These are phyloP conservation scores for Penicillium egyptiacum DNA, from an alignment of 495 filamentous ascomycete genomes.

Conservation along the genomic window DNA sequence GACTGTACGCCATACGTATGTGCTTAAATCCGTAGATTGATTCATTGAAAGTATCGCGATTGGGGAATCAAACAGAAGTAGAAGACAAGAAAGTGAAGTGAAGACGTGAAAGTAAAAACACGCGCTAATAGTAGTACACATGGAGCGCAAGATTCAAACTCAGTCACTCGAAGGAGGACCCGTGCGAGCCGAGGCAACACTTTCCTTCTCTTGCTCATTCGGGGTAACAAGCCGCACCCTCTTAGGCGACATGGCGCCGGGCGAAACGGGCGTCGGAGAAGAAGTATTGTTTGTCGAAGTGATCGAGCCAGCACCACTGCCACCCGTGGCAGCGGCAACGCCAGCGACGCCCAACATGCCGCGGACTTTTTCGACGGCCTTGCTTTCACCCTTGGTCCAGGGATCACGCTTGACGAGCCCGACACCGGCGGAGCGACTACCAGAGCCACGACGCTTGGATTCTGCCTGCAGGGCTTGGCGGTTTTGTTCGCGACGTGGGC, in stretches of 20 bases:
- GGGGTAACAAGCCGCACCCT: constrained; percentile 48
- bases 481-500: constrained; percentile 53
- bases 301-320: constrained; percentile 22
- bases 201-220: constrained; percentile 39
- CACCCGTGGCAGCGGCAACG: constrained; percentile 26
- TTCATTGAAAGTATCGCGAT: constrained; percentile 11
- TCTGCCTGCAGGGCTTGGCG: constrained; percentile 36
- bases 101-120: neutral
- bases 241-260: constrained; percentile 44
- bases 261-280: constrained; percentile 20
- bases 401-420: constrained; percentile 46
- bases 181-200: constrained; percentile 25
- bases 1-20: neutral
- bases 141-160: neutral
- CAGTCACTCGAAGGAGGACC: constrained; percentile 23
- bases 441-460: constrained; percentile 41
- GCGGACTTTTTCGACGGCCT: constrained; percentile 48
- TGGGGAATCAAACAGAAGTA: constrained; percentile 14
- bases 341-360: constrained; percentile 44
- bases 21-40: neutral
- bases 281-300: constrained; percentile 26
- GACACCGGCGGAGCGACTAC: constrained; percentile 34
- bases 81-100: neutral
- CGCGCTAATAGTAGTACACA: constrained; percentile 7
- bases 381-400: constrained; percentile 46